A percentile compares a stretch with the other conserved stretches of the same genome.
phyloP scores from a whole-genome alignment of 2,329 filamentous ascomycete species.

The Colletotrichum destructivum region DNA sequence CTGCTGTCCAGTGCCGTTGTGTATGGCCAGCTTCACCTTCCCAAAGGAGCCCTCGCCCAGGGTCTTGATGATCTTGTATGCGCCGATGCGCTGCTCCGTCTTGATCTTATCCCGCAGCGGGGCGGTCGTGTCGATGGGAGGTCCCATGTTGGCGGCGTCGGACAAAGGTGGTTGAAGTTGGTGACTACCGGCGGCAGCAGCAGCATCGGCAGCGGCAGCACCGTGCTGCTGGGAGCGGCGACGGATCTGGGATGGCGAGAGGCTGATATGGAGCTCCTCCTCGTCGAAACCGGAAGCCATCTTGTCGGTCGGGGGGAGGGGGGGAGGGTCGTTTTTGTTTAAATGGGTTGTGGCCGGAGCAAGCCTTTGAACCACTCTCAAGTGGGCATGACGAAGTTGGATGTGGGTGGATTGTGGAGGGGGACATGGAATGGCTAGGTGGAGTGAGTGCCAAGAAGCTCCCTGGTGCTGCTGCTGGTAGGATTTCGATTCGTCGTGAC shows the following conservation, averaged over 20 bases:
- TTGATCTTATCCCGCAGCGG: conserved; percentile 64
- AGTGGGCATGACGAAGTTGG: conserved; percentile 44
- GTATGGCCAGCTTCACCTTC: conserved; percentile 97
- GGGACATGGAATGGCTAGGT: conserved; percentile 37
- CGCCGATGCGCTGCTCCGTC: conserved; percentile 88
- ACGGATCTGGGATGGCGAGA: conserved; percentile 71
- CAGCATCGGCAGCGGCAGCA: conserved; percentile 30
- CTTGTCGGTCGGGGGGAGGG: conserved; percentile 41
- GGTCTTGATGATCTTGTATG: conserved; percentile 91
- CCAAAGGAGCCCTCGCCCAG: conserved; percentile 98
- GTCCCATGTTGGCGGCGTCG: conserved; percentile 53
- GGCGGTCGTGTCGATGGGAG: conserved; percentile 44
- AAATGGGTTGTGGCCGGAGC: conserved; percentile 42
- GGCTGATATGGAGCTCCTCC: conserved; percentile 84
- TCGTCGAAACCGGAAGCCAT: conserved; percentile 79
- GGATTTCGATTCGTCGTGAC: conserved; percentile 3
- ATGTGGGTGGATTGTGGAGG: conserved; percentile 40
- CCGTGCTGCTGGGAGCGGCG: conserved; percentile 53
- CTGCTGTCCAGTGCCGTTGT: conserved; percentile 92
- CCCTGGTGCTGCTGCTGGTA: conserved; percentile 23
- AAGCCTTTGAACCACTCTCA: conserved; percentile 41
- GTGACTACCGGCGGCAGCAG: conserved; percentile 44
- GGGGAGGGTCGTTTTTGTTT: conserved; percentile 40
- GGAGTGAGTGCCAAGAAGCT: conserved; percentile 41
- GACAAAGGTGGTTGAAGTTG: conserved; percentile 47